Evolutionary conservation across 345 rosid species (phyloP).

Genomic region (Eucalyptus cladocalyx): DNA sequence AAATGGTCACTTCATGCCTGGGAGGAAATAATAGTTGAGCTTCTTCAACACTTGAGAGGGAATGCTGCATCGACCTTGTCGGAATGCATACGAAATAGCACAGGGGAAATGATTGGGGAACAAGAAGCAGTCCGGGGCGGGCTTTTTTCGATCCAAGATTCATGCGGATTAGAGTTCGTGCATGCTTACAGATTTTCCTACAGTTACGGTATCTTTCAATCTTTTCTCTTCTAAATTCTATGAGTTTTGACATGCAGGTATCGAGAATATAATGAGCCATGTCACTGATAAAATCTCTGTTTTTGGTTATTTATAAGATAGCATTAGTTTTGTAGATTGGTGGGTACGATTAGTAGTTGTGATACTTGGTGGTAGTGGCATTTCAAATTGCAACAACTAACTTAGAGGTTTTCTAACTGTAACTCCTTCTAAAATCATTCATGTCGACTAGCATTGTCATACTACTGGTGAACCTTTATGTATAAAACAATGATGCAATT

Average conservation of each 20-base stretch:
- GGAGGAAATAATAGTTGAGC: conserved; percentile 52
- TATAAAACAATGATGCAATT: too few relatives aligned
- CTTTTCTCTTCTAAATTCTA: background rate
- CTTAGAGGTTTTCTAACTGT: background rate
- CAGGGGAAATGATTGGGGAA: conserved; percentile 47
- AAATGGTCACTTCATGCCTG: conserved; percentile 64
- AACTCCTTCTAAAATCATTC: too few relatives aligned
- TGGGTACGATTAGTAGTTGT: background rate
- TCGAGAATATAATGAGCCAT: background rate
- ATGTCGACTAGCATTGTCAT: background rate
- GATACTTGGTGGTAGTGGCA: background rate
- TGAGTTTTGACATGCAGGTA: background rate
- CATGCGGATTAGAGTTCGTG: conserved; percentile 49
- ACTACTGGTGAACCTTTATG: background rate
- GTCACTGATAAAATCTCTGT: background rate
- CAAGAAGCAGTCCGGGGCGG: background rate
- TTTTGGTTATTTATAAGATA: background rate
- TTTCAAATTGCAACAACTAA: background rate
- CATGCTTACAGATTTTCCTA: conserved; percentile 42
- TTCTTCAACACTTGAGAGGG: conserved; percentile 31
- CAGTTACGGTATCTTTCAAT: background rate
- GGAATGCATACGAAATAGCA: conserved; percentile 22
- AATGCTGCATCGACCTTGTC: conserved; percentile 15
- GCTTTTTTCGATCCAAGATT: conserved; percentile 48
- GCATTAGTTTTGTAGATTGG: background rate